Conservation (phyloP, 2,329 filamentous ascomycete species). For the Xylaria sp. region DNA sequence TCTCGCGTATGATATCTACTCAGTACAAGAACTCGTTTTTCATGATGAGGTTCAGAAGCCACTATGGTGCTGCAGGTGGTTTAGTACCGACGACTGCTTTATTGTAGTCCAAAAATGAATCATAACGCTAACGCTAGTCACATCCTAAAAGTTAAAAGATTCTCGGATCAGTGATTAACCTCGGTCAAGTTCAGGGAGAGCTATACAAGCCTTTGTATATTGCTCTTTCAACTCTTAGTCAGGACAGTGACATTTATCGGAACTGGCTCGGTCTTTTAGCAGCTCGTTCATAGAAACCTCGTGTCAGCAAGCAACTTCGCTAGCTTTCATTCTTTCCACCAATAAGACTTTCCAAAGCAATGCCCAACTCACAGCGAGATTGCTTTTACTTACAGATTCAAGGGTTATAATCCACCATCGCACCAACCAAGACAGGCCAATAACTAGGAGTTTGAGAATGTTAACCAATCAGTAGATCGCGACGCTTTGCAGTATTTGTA, state of each 20-base stretch:
- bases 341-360: slow-evolving; percentile 10
- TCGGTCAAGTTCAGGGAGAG: slow-evolving; percentile 6
- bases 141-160: neutral
- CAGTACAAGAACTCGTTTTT: slow-evolving; percentile 24
- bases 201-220: neutral
- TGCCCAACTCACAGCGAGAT: neutral
- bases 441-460: neutral
- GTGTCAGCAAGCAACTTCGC: slow-evolving; percentile 1
- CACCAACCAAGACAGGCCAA: neutral
- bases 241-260: neutral
- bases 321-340: slow-evolving; percentile 24
- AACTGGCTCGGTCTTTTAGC: neutral
- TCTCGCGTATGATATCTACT: neutral
- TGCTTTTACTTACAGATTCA: neutral
- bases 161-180: slow-evolving; percentile 10
- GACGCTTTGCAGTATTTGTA: neutral
- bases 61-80: neutral
- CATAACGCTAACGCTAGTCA: neutral
- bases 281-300: neutral
- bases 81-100: neutral
- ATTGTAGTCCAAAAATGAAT: neutral
- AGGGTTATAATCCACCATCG: neutral
- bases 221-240: neutral
- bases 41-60: neutral
- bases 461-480: neutral